These are phyloP conservation scores for Pseudevernia furfuracea DNA, from an alignment of 495 filamentous ascomycete species.

Conservation along the genomic window DNA sequence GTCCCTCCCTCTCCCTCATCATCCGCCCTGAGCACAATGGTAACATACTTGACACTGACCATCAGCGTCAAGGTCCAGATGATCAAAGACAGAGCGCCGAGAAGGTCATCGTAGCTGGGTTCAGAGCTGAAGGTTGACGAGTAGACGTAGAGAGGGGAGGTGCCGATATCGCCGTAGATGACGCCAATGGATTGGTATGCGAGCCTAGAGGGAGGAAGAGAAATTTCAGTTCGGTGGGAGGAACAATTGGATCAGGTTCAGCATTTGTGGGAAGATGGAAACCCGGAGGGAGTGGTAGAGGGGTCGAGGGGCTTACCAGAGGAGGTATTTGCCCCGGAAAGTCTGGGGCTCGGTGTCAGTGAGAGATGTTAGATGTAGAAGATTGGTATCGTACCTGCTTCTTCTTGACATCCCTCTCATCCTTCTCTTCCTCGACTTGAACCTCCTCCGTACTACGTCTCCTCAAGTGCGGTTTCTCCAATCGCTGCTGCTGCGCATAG, in stretches of 20 bases:
- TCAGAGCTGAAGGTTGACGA: conserved; percentile 57
- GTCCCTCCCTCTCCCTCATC: conserved; percentile 75
- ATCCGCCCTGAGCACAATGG: conserved; percentile 62
- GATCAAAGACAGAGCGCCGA: conserved; percentile 65
- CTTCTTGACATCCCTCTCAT: conserved; percentile 28
- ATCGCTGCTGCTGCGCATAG: not conserved
- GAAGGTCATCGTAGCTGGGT: conserved; percentile 52
- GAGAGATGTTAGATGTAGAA: not conserved
- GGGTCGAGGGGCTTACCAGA: conserved; percentile 15
- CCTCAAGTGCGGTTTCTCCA: not conserved
- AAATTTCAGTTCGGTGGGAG: not conserved
- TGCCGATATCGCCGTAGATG: conserved; percentile 74
- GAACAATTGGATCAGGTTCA: not conserved
- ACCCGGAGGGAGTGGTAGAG: not conserved
- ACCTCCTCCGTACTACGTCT: conserved; percentile 5
- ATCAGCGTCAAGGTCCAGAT: conserved; percentile 68
- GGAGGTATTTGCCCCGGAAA: conserved; percentile 20
- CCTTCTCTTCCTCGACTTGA: conserved; percentile 27
- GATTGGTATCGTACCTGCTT: conserved; percentile 18
- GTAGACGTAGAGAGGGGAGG: conserved; percentile 64
- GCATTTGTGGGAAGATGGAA: not conserved
- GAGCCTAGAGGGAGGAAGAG: conserved; percentile 32
- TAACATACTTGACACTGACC: conserved; percentile 65
- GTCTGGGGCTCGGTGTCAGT: conserved; percentile 7
- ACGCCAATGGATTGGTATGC: conserved; percentile 64